A percentile compares a stretch with the other conserved stretches of the same genome.
phyloP scores from a whole-genome alignment of 768 basidiomycete genomes.

The Lactarius hengduanensis region DNA sequence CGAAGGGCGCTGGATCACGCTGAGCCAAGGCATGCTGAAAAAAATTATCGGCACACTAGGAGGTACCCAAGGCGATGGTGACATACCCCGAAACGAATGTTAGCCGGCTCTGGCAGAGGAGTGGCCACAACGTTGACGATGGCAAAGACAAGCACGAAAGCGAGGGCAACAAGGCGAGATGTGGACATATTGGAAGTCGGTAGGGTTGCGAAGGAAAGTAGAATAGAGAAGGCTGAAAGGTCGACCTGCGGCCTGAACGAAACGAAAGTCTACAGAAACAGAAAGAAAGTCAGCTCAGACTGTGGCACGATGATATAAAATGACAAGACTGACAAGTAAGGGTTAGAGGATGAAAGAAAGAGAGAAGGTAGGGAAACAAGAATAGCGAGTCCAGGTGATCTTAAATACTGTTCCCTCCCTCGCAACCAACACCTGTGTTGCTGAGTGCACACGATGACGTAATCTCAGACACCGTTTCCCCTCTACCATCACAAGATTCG shows the following conservation, averaged over 20 bases:
- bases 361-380: constrained; percentile 3
- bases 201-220: constrained; percentile 29
- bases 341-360: not conserved
- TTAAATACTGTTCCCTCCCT: not conserved
- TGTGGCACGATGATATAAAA: not conserved
- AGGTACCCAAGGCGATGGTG: not conserved
- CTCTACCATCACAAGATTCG: not conserved
- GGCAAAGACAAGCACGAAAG: constrained; percentile 44
- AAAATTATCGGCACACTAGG: not conserved
- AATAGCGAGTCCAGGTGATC: constrained; percentile 24
- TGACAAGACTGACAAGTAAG: constrained; percentile 1
- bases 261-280: constrained; percentile 27
- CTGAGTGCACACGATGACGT: not conserved
- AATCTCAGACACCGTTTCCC: not conserved
- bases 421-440: not conserved
- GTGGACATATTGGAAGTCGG: constrained; percentile 45
- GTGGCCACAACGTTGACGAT: constrained; percentile 43
- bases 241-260: constrained; percentile 38
- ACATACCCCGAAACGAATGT: constrained; percentile 35
- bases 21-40: constrained; percentile 14
- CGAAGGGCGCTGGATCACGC: constrained; percentile 38
- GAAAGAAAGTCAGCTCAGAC: constrained; percentile 12
- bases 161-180: constrained; percentile 40
- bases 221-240: constrained; percentile 32
- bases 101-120: constrained; percentile 44